Evolutionary conservation across 306 rosid genomes (phyloP), one percentile per base, ranked within the genome.

Genomic region (Sesbania bispinosa): DNA sequence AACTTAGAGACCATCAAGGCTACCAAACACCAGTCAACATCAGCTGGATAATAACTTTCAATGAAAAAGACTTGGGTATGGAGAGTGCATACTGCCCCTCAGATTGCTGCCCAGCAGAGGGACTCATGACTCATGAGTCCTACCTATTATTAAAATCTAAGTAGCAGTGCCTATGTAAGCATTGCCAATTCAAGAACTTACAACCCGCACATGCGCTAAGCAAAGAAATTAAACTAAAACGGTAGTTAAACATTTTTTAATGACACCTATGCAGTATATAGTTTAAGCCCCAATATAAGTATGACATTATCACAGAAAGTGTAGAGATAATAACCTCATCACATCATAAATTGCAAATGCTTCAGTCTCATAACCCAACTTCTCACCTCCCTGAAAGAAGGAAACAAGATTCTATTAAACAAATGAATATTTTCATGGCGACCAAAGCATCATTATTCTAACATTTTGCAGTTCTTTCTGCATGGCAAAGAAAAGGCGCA

Each of bases 351-450:
- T 67, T 13, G 97, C 97, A 76, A 91, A 81, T 73, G 99, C 99
- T 75, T 95, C 99, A 42, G 96, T 88, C 86, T 95, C 97, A 48
- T 89, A 91, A 76, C 99, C 97, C 91, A 95, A 88, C 83, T 95
- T 95, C 86, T 85, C 90, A 60, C 90, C 97, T 73, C 90, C 97
- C 97, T 95, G 96, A 78, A 86, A 88, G 79, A 74, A 33, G 43
- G 73, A 81, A 78, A 73, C 24, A 74, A 53, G n/a, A 10, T 57
- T 36, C 47, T 41, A 48, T 72, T 75, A 75, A 54, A 67, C 26
- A 64, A 46, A 50, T 54, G 69, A 7, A 52, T 58, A 33, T 81
- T 69, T 55, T 42, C 36, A 68, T 8, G 63, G 58, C 69, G 51
- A 72, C 69, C 26, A 29, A 55, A 16, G 33, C 10, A 55, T n/a